Evolutionary conservation across 257 asterid species (phyloP), one percentile per base, ranked within the genome.

Genomic region (Solanum sparsipilum): DNA sequence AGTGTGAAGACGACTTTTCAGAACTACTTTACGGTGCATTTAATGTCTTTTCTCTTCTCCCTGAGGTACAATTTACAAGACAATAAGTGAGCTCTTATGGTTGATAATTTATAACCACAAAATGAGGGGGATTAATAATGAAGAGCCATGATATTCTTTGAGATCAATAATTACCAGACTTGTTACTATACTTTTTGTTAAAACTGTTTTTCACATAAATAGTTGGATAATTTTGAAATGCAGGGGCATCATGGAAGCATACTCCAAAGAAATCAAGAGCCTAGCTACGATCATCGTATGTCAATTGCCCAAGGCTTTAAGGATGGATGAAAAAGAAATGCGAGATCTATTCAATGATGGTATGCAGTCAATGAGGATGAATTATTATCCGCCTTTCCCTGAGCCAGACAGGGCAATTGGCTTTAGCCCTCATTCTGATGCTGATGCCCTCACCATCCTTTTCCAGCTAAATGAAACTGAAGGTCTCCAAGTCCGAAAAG

Each of bases 301-400:
- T 5, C 89, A 88, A 71, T 87, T 93, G 93, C 91, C 90, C 13
- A 89, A 90, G 91, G 92, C 91, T 13, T 41, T 92, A 38, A 88
- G 75, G 79, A 93, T 93, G 89, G 91, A 92, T 6, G 88, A 86
- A 6, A 86, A 56, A 9, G 95, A 93, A 87, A 87, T 89, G 70
- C 41, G 27, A 52, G 91, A 67, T 32, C 76, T 89, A 3, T 92
- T 93, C 78, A 25, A 39, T 4, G 91, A 91, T 23, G 95, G 96
- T 29, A 88, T 91, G 60, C 96, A 93, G 73, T 67, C 91, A 16
- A 92, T 91, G 89, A 74, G 94, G 27, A 90, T 93, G 93, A 92
- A 92, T 81, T 91, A 90, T 87, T 92, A 92, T 91, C 94, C 95
- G 18, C 93, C 93, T 15, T 93, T 95, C 81, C 96, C 96, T 4